Base-by-base conservation (phyloP, 495 filamentous ascomycete species). In the Penicillium waksmanii region DNA sequence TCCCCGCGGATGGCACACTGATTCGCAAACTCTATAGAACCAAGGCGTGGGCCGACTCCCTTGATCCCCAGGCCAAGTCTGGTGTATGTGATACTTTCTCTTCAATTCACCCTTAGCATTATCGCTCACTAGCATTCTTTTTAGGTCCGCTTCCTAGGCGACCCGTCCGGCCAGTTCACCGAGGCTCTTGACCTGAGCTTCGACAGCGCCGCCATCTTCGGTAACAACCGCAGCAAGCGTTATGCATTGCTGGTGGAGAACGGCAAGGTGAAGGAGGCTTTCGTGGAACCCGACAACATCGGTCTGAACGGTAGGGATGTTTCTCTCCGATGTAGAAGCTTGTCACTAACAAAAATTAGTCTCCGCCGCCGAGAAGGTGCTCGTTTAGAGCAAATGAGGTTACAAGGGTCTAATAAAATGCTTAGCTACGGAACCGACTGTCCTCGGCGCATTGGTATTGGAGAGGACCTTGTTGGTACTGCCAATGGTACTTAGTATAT, bases 261-360 rank as follows among this genome's bases (percentile, higher is more conserved):
- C 63, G 91, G 91, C 48, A 91, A 89, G 74, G 88, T 92, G 67
- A 88, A 83, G 75, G 82, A 86, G 60, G 76, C 88, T 46, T 84
- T 89, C 62, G 82, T 97, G 43, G 95, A 98, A 80, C 92, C 93
- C 18, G 94, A 98, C 75, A 97, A 94, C 76, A 96, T 92, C 35
- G 92, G 95, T 35, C 81, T 95, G 12, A 82, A 89, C 60, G 90
- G 92, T 95, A 75, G 71, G 83, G 66, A 25, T 53, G n/a, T 25
- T 50, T 43, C 46, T 34, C 21, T 50, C 31, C 34, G 50, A 53
- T 53, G 46, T 46, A 23, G 2, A 23, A 12, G 8, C 43, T 52
- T 7, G 55, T 46, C 42, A 50, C 69, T 68, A 61, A 71, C 58
- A 51, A 27, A 10, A 57, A 23, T 23, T 64, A 89, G 87, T 87